A percentile compares a stretch with the other conserved stretches of the same genome.
Evolutionary conservation across 768 basidiomycete species (phyloP).

Genomic region (Hirschioporus abietinus): DNA sequence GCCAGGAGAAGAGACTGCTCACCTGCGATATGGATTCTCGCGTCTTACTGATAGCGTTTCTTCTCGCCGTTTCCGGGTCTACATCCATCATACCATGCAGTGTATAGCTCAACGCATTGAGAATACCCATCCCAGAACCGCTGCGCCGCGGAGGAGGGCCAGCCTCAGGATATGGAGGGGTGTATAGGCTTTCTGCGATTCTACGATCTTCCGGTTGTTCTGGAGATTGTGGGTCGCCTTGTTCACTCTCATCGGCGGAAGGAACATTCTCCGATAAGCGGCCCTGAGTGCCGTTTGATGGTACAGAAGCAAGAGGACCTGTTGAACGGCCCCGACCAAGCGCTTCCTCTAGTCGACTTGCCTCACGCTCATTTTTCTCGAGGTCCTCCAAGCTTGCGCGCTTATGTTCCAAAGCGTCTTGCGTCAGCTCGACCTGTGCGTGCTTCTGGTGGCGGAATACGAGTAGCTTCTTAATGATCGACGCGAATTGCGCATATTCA

Average conservation of each 20-base stretch:
- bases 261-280: background rate
- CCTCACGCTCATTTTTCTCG: conserved; percentile 90
- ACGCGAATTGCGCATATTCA: conserved; percentile 92
- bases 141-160: conserved; percentile 59
- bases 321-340: conserved; percentile 53
- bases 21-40: conserved; percentile 95
- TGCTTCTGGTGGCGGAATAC: conserved; percentile 97
- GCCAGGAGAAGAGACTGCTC: conserved; percentile 12
- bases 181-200: background rate
- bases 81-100: conserved; percentile 98
- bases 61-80: conserved; percentile 91
- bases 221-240: conserved; percentile 29
- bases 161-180: conserved; percentile 69
- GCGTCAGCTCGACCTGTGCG: conserved; percentile 95
- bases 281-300: background rate
- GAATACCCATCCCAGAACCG: conserved; percentile 75
- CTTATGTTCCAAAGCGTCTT: conserved; percentile 81
- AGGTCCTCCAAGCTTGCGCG: conserved; percentile 81
- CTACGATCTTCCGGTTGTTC: conserved; percentile 26
- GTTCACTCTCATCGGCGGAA: conserved; percentile 23
- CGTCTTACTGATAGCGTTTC: conserved; percentile 91
- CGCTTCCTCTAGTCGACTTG: conserved; percentile 83
- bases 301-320: conserved; percentile 15
- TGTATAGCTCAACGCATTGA: conserved; percentile 91
- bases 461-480: conserved; percentile 91